Evolutionary conservation across 2,329 filamentous ascomycete species (phyloP), one percentile per base, ranked within the genome.

Genomic region (Colletotrichum filicis): DNA sequence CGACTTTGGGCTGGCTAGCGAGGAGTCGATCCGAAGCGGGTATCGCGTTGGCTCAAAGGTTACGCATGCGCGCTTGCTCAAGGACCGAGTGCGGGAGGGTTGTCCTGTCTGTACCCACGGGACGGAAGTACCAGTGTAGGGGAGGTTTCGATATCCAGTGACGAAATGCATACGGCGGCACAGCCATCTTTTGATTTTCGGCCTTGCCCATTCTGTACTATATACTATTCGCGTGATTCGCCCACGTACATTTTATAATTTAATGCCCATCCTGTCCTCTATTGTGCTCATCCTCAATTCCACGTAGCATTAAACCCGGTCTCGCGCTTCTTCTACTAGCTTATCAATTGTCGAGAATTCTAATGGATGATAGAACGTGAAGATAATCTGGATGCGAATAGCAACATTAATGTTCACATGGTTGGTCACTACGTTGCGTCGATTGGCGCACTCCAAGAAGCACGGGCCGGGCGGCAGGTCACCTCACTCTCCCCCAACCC

Each of bases 41-140:
- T 87, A 92, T 69, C 94, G 93, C 66, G 91, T 98, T 7, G 94
- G 94, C 0, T 91, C 92, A 35, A 98, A 98, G 83, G 95, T 98
- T 32, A 97, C 94, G 75, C 94, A 95, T 79, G 95, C 95, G 52
- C 89, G 95, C 75, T 81, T 98, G 67, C 83, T 98, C 73, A 88
- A 92, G 76, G 93, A 95, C 77, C 90, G 90, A 74, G 87, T 96
- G 46, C 84, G 87, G 58, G 88, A 87, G 9, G 92, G 92, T 0
- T 94, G 92, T 82, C 90, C 91, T 0, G 84, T 92, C 22, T 93
- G 91, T 77, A 79, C 66, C 2, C 66, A 65, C 14, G 59, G 49
- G 35, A 52, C 35, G 26, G 66, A 73, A 8, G 35, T 73, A 35
- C 9, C 60, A 7, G 56, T 49, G 22, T 73, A 62, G 37, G 14